These are phyloP conservation scores for Panaeolus papilionaceus DNA, from an alignment of 768 basidiomycete species.

Conservation along the genomic window DNA sequence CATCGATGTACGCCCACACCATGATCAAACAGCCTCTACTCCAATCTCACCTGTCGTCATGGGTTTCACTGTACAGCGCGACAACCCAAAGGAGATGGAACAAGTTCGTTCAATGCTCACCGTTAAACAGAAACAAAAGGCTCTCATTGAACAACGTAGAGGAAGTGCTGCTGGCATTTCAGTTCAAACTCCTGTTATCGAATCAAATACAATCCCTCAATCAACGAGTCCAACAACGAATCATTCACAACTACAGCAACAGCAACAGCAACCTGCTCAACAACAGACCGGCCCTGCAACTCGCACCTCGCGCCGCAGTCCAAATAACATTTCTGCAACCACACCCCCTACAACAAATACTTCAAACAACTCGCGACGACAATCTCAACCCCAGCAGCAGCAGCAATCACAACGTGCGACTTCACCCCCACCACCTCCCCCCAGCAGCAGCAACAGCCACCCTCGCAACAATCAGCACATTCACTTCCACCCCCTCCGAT, in stretches of 20 bases:
- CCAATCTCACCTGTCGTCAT: constrained; percentile 74
- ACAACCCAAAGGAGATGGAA: constrained; percentile 64
- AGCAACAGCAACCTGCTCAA: constrained; percentile 22
- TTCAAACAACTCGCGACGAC: constrained; percentile 33
- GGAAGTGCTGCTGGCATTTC: constrained; percentile 57
- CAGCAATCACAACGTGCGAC: constrained; percentile 28
- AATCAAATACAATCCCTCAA: constrained; percentile 32
- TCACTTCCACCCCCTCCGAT: constrained; percentile 74
- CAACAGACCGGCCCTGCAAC: constrained; percentile 30
- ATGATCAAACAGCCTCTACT: constrained; percentile 54
- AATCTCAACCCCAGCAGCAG: constrained; percentile 24
- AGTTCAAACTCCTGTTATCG: constrained; percentile 33
- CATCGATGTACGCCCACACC: constrained; percentile 52
- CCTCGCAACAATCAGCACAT: constrained; percentile 31
- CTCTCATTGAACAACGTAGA: constrained; percentile 71
- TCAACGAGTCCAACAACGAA: constrained; percentile 26
- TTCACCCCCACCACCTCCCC: constrained; percentile 31
- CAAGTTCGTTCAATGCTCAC: constrained; percentile 67
- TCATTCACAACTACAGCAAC: constrained; percentile 30
- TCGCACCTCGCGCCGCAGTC: constrained; percentile 43
- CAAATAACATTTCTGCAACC: constrained; percentile 33
- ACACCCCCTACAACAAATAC: background rate
- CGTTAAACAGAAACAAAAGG: constrained; percentile 76
- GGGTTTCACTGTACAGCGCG: constrained; percentile 61
- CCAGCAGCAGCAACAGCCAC: constrained; percentile 28